Evolutionary conservation across 768 basidiomycete species (phyloP).

Genomic region (Auricularia heimuer): DNA sequence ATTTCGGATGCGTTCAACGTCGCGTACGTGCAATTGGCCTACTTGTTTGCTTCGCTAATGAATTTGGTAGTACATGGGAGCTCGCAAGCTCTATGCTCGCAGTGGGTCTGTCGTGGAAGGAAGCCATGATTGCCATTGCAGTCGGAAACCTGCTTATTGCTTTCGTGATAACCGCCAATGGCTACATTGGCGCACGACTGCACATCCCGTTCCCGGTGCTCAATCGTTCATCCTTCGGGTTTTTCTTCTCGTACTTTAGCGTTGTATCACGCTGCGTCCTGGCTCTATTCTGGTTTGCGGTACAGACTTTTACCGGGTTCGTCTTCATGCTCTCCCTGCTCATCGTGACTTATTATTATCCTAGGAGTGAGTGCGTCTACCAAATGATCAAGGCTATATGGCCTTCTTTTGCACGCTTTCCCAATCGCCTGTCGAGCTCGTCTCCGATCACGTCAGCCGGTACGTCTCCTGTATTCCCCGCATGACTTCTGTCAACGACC

Average conservation of each 20-base stretch:
- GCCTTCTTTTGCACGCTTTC: constrained; percentile 57
- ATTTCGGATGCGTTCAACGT: constrained; percentile 17
- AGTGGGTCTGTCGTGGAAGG: constrained; percentile 59
- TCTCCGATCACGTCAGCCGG: constrained; percentile 55
- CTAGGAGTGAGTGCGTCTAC: constrained; percentile 58
- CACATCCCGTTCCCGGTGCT: constrained; percentile 53
- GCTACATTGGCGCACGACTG: constrained; percentile 65
- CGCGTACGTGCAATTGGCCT: constrained; percentile 8
- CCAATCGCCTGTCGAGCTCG: constrained; percentile 48
- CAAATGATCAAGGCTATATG: constrained; percentile 55
- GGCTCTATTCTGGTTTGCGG: constrained; percentile 75
- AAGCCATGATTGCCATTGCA: constrained; percentile 48
- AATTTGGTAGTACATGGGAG: constrained; percentile 37
- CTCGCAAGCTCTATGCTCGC: constrained; percentile 68
- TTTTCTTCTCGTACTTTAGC: constrained; percentile 83
- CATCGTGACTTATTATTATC: not conserved
- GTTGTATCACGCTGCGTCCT: constrained; percentile 69
- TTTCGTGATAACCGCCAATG: constrained; percentile 65
- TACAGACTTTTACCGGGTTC: constrained; percentile 32
- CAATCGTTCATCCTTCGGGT: constrained; percentile 81
- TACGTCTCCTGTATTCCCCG: not conserved
- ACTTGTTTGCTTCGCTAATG: constrained; percentile 10
- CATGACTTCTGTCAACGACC: no score
- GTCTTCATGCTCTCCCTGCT: not conserved
- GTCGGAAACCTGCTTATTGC: constrained; percentile 66